Base-by-base conservation (phyloP, 768 basidiomycete genomes). In the Serendipita sp. region DNA sequence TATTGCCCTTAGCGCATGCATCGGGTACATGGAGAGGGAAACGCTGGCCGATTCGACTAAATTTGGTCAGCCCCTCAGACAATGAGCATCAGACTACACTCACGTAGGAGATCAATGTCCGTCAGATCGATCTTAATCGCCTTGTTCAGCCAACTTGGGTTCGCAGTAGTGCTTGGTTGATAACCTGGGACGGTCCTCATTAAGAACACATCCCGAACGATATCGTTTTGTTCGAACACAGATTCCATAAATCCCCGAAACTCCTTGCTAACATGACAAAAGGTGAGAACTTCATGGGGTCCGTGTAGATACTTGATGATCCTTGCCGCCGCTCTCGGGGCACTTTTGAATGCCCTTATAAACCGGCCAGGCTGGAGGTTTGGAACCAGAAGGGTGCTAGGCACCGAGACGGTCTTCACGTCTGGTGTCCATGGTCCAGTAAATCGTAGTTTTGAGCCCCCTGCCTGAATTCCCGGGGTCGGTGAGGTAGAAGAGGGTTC, bases 41-140 rank as follows among this genome's bases (percentile, higher is more conserved):
- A 60, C 56, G 56, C 56, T 60, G 56, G 28, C 36, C 35, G 56
- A 60, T 60, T 60, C 56, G 28, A 60, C 56, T 60, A 38, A 11
- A 60, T 23, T 36, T n/a, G n/a, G 56, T 60, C 34, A 60, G 56
- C 10, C 28, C 10, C 5, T 3, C 2, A 23, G 5, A 8, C 48
- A 36, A 60, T 60, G 10, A n/a, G 4, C 16, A 60, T 30, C 56
- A 5, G 8, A n/a, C 32, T 36, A 60, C 28, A 60, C 56, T 28
- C 16, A 60, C 56, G 34, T n/a, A 60, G n/a, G 16, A 60, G 56
- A 8, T 60, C 56, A 10, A 60, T 10, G 35, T 60, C 56, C 30
- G 18, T 60, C 56, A 60, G 35, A 60, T 60, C 56, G 11, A 60
- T 60, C 56, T 60, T 60, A 10, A 60, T 60, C 8, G 56, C 18